Percentiles rank a stretch among this genome's conserved stretches.
phyloP scores from a whole-genome alignment of 2,329 filamentous ascomycete species.

The Ophiobolus disseminans region DNA sequence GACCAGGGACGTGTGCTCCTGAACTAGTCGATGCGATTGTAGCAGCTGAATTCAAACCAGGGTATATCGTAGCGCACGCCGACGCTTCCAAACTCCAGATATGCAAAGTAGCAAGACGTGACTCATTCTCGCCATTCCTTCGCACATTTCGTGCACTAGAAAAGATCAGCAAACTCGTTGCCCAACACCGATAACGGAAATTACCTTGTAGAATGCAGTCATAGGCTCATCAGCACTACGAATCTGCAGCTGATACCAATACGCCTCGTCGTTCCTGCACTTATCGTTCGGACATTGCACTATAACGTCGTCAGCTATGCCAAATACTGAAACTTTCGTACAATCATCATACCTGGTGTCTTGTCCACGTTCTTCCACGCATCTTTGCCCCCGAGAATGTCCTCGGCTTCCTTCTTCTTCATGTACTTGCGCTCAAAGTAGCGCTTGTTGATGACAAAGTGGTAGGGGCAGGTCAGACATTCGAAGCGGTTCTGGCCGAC shows the following conservation, averaged over 20 bases:
- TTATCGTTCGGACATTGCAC: conserved; percentile 82
- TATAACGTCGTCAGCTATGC: conserved; percentile 35
- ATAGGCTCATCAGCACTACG: conserved; percentile 97
- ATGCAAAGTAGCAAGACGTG: not conserved
- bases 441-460: conserved; percentile 78
- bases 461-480: conserved; percentile 94
- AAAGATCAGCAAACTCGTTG: conserved; percentile 6
- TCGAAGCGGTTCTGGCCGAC: conserved; percentile 78
- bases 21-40: too few relatives aligned
- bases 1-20: too few relatives aligned
- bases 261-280: conserved; percentile 84
- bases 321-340: not conserved
- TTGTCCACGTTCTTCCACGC: conserved; percentile 93
- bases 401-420: conserved; percentile 86
- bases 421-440: conserved; percentile 83
- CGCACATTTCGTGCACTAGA: conserved; percentile 52
- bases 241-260: conserved; percentile 97
- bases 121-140: conserved; percentile 54
- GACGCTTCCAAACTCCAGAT: not conserved
- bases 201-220: conserved; percentile 92
- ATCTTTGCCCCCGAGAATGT: conserved; percentile 85
- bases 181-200: not conserved
- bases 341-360: conserved; percentile 61
- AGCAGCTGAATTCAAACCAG: too few relatives aligned
- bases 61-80: not conserved